A percentile compares a stretch with the other conserved stretches of the same genome.
phyloP scores from a whole-genome alignment of 2,329 filamentous ascomycete species.

The Pseudogymnoascus sp. region DNA sequence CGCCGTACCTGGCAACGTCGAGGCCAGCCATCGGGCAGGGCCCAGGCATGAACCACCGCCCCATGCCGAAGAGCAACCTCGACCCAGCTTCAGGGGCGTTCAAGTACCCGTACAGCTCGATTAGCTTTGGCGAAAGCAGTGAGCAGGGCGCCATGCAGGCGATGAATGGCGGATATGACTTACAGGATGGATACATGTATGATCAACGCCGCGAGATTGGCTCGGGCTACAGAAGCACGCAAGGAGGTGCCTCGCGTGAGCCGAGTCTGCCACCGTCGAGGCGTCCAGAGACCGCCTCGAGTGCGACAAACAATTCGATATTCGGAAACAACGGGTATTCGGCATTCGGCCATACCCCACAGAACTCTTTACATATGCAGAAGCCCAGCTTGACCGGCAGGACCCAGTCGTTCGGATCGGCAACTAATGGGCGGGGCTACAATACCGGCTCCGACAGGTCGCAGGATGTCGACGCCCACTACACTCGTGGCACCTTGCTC shows the following conservation, averaged over 20 bases:
- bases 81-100: constrained; percentile 37
- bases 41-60: constrained; percentile 27
- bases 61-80: constrained; percentile 32
- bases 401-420: constrained; percentile 39
- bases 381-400: constrained; percentile 36
- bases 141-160: constrained; percentile 23
- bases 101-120: constrained; percentile 28
- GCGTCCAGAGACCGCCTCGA: constrained; percentile 37
- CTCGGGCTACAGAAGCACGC: constrained; percentile 15
- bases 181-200: background rate
- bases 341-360: constrained; percentile 32
- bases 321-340: constrained; percentile 16
- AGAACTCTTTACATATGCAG: constrained; percentile 40
- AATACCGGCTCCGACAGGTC: constrained; percentile 14
- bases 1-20: constrained; percentile 37
- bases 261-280: constrained; percentile 47
- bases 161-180: constrained; percentile 11
- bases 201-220: background rate
- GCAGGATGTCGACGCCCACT: background rate
- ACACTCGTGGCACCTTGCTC: background rate
- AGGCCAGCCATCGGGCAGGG: constrained; percentile 39
- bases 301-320: constrained; percentile 14
- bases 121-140: constrained; percentile 20
- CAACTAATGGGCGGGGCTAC: constrained; percentile 32
- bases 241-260: constrained; percentile 41